Conservation (phyloP, 345 rosid species). For the Hevea brasiliensis region DNA sequence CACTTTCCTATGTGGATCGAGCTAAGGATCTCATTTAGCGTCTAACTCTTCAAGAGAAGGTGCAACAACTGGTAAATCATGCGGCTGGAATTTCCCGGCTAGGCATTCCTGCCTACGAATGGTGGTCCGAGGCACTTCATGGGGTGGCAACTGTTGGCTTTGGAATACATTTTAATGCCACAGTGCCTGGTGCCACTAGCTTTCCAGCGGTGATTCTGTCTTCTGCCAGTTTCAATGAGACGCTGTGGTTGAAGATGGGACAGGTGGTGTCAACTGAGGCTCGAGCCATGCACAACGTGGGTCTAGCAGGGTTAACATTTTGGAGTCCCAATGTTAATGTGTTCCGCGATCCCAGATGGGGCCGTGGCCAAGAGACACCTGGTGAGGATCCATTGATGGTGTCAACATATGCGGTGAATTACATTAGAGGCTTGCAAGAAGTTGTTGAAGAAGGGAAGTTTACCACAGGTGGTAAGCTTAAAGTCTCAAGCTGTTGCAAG, state of each 20-base stretch:
- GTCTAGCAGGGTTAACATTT: slow-evolving; percentile 61
- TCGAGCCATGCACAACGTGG: slow-evolving; percentile 79
- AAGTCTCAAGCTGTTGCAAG: slow-evolving; percentile 86
- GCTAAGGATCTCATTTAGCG: slow-evolving; percentile 49
- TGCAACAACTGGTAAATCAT: slow-evolving; percentile 24
- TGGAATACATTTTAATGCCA: slow-evolving; percentile 21
- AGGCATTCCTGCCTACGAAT: slow-evolving; percentile 20
- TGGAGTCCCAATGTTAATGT: slow-evolving; percentile 73
- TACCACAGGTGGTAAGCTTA: slow-evolving; percentile 35
- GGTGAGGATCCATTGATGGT: slow-evolving; percentile 89
- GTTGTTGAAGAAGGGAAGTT: slow-evolving; percentile 40
- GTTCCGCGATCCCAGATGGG: slow-evolving; percentile 90
- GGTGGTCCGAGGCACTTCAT: slow-evolving; percentile 36
- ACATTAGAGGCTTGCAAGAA: slow-evolving; percentile 79
- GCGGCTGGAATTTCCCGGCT: slow-evolving; percentile 21
- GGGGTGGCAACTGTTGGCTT: slow-evolving; percentile 21
- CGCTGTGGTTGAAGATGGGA: slow-evolving; percentile 21
- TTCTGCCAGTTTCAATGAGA: slow-evolving; percentile 23
- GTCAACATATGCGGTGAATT: slow-evolving; percentile 69
- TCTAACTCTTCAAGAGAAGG: slow-evolving; percentile 56
- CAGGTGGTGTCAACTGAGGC: slow-evolving; percentile 76
- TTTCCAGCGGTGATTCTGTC: slow-evolving; percentile 26
- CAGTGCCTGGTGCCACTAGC: slow-evolving; percentile 9
- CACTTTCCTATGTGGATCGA: slow-evolving; percentile 45
- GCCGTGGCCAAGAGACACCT: slow-evolving; percentile 89